Evolutionary conservation across 257 asterid species (phyloP), one percentile per base, ranked within the genome.

Genomic region (Cynanchum wilfordii): DNA sequence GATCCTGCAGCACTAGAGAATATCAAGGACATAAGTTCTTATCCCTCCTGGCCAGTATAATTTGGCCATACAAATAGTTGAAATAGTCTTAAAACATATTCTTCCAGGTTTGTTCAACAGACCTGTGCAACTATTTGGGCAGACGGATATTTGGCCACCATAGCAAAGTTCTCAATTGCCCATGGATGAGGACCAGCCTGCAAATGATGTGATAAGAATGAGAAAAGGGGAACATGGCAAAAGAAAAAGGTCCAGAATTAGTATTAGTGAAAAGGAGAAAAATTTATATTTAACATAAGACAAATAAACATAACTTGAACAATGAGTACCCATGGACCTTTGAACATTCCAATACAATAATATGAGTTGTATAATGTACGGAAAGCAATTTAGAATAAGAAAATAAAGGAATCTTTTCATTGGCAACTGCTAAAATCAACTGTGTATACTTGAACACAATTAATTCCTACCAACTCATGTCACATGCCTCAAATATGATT

Each of bases 151-250:
- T 92, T 92, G 9, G 97, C 98, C 54, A 86, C 98, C 75, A 45
- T 58, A 66, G 99, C 98, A 82, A 72, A 94, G 81, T 69, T 89
- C 75, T 94, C 97, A 62, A 94, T 85, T 50, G 99, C 95, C 98
- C 98, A 94, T 36, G 99, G 97, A 86, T 89, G 83, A 71, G 98
- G 96, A 82, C 99, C 99, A 73, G 99, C 89, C 99, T 94, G 85
- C 79, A 56, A 85, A 80, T 72, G 66, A 71, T 52, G 57, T 50
- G 16, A 19, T 51, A 49, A 68, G 63, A 56, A 74, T 69, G 20
- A 73, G 62, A 73, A 68, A 75, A 71, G 24, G 56, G 24, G 69
- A 71, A 72, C 57, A 51, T 51, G 57, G 69, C 66, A 24, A 55
- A 27, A 27, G 71, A 63, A 62, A 71, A 29, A 27, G 52, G 42